Conservation (phyloP, 805 yeast species). For the Candida takata region DNA sequence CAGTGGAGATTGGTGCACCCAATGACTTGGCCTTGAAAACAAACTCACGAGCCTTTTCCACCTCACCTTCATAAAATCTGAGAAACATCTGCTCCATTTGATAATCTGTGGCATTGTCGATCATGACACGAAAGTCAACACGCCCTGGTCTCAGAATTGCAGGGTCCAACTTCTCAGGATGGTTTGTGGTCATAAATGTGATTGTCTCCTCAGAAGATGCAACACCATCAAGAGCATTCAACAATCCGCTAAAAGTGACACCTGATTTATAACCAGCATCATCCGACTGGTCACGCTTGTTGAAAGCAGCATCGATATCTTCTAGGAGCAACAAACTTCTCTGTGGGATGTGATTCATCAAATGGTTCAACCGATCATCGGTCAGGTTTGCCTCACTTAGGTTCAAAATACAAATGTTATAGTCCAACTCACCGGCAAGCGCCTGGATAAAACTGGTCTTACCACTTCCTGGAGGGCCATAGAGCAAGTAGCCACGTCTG, state of each 20-base stretch:
- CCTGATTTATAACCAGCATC: slow-evolving; percentile 81
- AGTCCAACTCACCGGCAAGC: slow-evolving; percentile 91
- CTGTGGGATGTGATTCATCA: slow-evolving; percentile 94
- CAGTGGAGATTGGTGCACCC: slow-evolving; percentile 69
- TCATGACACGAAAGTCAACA: slow-evolving; percentile 73
- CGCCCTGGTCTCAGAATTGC: slow-evolving; percentile 94
- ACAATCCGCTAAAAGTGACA: slow-evolving; percentile 89
- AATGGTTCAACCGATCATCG: slow-evolving; percentile 88
- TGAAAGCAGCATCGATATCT: slow-evolving; percentile 95
- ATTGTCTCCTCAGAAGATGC: slow-evolving; percentile 95
- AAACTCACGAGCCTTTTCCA: slow-evolving; percentile 43
- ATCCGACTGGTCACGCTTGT: slow-evolving; percentile 63
- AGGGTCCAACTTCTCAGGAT: slow-evolving; percentile 88
- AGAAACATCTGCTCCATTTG: slow-evolving; percentile 82
- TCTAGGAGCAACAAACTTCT: slow-evolving; percentile 79
- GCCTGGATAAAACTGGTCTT: slow-evolving; percentile 96
- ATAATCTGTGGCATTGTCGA: slow-evolving; percentile 79
- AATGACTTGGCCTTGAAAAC: slow-evolving; percentile 35
- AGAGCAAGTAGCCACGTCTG: slow-evolving; percentile 85
- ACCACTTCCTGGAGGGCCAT: slow-evolving; percentile 98
- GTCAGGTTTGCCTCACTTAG: slow-evolving; percentile 87
- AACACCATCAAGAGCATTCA: slow-evolving; percentile 95
- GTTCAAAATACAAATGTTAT: slow-evolving; percentile 89
- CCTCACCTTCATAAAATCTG: slow-evolving; percentile 70
- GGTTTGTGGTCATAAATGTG: slow-evolving; percentile 98